Percentiles rank a stretch among this genome's conserved stretches.
Conservation (phyloP, 805 yeast genomes). For the Metschnikowia dekortorum region DNA sequence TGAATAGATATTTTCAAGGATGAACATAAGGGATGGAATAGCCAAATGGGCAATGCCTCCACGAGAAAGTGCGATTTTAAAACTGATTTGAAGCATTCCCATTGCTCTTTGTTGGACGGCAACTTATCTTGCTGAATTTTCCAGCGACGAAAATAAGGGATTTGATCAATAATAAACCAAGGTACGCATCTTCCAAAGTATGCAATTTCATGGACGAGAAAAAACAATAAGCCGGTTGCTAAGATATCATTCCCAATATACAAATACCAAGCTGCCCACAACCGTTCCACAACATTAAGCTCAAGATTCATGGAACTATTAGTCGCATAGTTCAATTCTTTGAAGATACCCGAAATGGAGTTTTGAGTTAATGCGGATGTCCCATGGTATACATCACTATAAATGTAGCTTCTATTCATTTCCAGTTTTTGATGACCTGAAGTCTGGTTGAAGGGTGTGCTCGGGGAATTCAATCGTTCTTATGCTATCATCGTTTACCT, state of each 20-base stretch:
- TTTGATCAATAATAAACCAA: conserved; percentile 82
- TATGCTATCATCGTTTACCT: not conserved
- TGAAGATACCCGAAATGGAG: not conserved
- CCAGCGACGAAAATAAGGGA: conserved; percentile 80
- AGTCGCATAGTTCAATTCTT: conserved; percentile 1
- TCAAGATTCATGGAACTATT: conserved; percentile 19
- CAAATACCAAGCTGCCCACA: conserved; percentile 88
- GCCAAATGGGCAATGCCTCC: conserved; percentile 96
- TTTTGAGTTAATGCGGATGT: not conserved
- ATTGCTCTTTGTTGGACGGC: conserved; percentile 79
- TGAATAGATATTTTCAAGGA: conserved; percentile 68
- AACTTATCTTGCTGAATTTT: conserved; percentile 85
- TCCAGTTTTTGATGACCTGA: not conserved
- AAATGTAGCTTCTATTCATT: not conserved
- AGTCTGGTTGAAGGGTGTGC: not conserved
- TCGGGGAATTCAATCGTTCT: not conserved
- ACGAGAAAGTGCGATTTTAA: conserved; percentile 83
- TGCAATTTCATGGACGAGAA: conserved; percentile 77
- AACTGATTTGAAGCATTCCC: conserved; percentile 87
- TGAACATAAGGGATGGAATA: conserved; percentile 89
- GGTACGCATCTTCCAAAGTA: conserved; percentile 92
- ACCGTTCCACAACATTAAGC: conserved; percentile 45
- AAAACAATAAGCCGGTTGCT: conserved; percentile 87
- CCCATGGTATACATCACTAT: not conserved
- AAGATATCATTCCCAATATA: conserved; percentile 82